phyloP scores from a whole-genome alignment of 768 basidiomycete genomes.

The Omphalotus guepiniiformis region DNA sequence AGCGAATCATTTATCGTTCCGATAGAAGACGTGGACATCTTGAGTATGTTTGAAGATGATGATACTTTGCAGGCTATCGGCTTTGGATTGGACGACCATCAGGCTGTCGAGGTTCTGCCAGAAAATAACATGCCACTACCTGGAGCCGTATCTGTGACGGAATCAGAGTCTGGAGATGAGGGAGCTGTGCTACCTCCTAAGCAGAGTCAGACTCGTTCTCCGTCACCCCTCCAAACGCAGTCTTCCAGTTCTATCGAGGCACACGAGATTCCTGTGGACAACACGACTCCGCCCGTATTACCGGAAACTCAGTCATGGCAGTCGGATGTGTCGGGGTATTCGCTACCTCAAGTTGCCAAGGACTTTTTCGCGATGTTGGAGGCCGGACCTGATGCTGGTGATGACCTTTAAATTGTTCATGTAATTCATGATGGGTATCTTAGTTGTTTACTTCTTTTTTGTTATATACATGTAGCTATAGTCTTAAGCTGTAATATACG shows the following conservation, averaged over 20 bases:
- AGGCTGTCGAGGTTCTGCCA: not conserved
- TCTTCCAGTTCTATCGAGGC: not conserved
- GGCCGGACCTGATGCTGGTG: slow-evolving; percentile 1
- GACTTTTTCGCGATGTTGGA: slow-evolving; percentile 6
- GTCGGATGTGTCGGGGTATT: slow-evolving; percentile 4
- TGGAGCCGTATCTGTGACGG: slow-evolving; percentile 28
- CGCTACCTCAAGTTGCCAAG: not conserved
- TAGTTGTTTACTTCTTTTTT: not conserved
- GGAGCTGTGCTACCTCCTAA: not conserved
- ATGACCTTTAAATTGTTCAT: not conserved
- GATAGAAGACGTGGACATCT: slow-evolving; percentile 11
- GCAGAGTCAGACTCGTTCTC: not conserved
- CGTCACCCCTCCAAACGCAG: not conserved
- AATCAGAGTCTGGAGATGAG: slow-evolving; percentile 34
- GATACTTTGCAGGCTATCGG: too few relatives aligned
- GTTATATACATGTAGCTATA: not conserved
- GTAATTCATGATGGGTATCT: not conserved
- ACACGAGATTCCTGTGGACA: too few relatives aligned
- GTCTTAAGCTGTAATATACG: not conserved
- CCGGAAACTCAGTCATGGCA: slow-evolving; percentile 6
- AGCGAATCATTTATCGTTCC: slow-evolving; percentile 4
- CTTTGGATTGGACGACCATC: too few relatives aligned
- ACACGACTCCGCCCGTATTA: too few relatives aligned
- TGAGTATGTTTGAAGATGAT: slow-evolving; percentile 7
- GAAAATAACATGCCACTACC: not conserved